Percentiles rank a stretch among this genome's conserved stretches.
phyloP scores from a whole-genome alignment of 1,284 basidiomycete species.

The Boletus smithii region DNA sequence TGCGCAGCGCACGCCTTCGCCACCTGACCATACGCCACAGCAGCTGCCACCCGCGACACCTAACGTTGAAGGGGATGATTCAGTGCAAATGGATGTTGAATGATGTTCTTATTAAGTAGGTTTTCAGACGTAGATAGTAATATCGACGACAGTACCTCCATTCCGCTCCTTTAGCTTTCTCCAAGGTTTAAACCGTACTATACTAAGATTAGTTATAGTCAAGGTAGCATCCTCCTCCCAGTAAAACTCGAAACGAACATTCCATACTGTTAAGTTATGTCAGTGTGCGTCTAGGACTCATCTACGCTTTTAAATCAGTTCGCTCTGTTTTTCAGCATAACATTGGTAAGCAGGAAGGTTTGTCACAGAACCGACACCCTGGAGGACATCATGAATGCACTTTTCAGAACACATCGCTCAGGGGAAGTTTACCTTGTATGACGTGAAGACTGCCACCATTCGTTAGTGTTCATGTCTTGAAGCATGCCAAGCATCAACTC shows the following conservation, averaged over 20 bases:
- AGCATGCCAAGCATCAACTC: not conserved
- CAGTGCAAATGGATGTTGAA: conserved; percentile 12
- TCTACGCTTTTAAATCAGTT: not conserved
- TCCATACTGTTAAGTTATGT: too few species aligned
- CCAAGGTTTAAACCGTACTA: not conserved
- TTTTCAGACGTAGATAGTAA: not conserved
- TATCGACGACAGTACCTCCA: not conserved
- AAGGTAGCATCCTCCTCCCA: conserved; percentile 39
- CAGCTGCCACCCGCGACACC: conserved; percentile 3
- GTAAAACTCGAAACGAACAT: not conserved
- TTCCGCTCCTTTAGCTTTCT: conserved; percentile 7
- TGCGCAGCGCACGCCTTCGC: conserved; percentile 28
- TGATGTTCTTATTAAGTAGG: conserved; percentile 6
- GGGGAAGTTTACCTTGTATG: conserved; percentile 18
- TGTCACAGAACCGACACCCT: conserved; percentile 19
- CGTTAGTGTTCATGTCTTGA: not conserved
- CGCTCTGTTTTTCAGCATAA: not conserved
- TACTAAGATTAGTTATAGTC: conserved; percentile 5
- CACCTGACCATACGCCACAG: conserved; percentile 12
- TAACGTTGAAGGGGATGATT: conserved; percentile 7
- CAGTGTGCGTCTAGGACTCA: not conserved
- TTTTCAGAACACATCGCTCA: not conserved
- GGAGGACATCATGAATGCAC: not conserved
- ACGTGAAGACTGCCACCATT: conserved; percentile 12
- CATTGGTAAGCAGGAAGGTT: conserved; percentile 13